phyloP scores from a whole-genome alignment of 139 green algal genomes.

The Micractinium sp. region DNA sequence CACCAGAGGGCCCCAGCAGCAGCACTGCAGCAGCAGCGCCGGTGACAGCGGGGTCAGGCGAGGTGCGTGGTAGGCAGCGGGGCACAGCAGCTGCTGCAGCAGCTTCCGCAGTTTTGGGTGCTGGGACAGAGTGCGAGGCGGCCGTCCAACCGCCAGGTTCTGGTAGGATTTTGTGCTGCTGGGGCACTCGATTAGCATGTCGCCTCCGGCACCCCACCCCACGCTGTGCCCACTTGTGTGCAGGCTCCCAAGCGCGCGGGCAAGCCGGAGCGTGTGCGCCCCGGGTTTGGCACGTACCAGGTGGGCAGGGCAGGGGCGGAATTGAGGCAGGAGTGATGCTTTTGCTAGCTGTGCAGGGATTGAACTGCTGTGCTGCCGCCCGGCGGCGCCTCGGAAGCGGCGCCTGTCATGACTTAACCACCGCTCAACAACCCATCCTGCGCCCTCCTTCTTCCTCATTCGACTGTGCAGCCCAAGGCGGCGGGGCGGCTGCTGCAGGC shows the following conservation, averaged over 20 bases:
- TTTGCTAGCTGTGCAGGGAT: background rate
- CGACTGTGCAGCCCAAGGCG: background rate
- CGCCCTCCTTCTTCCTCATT: background rate
- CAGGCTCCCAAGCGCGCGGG: background rate
- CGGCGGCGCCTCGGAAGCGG: too few relatives aligned
- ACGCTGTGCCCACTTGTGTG: background rate
- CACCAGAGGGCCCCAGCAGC: background rate
- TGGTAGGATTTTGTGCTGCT: background rate
- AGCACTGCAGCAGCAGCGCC: background rate
- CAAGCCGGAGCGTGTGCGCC: conserved; percentile 19
- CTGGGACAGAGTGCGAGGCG: background rate
- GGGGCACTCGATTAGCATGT: background rate
- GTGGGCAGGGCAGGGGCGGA: too few relatives aligned
- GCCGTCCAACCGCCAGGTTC: too few relatives aligned
- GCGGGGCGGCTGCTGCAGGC: conserved; percentile 16
- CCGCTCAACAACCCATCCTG: too few relatives aligned
- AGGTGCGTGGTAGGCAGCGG: background rate
- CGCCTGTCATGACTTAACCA: too few relatives aligned
- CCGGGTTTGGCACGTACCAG: conserved; percentile 24
- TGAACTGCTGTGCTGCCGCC: background rate
- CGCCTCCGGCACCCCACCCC: background rate
- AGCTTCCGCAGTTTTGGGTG: background rate
- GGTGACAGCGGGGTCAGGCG: background rate
- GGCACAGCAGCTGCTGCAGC: background rate
- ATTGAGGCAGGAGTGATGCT: too few relatives aligned